Percentiles rank a stretch among this genome's conserved stretches.
phyloP scores from a whole-genome alignment of 148 eudicot species.

The Diospyros kaki region DNA sequence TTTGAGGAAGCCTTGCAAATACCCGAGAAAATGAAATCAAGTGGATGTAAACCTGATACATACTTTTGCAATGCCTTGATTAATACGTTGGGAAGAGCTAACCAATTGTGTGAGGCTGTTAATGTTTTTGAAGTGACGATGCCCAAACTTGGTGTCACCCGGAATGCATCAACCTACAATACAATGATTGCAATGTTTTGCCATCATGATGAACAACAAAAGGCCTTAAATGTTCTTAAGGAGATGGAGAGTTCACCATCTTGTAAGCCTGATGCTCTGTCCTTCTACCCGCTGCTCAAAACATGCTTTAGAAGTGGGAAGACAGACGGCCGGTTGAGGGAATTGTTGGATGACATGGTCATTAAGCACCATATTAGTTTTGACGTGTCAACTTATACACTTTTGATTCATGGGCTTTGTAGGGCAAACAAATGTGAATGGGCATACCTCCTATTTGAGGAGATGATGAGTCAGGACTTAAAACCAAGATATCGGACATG shows the following conservation, averaged over 20 bases:
- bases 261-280: conserved; percentile 72
- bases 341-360: conserved; percentile 58
- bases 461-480: conserved; percentile 64
- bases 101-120: conserved; percentile 44
- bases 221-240: conserved; percentile 47
- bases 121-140: conserved; percentile 59
- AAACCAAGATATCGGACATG: conserved; percentile 63
- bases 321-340: conserved; percentile 30
- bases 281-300: conserved; percentile 72
- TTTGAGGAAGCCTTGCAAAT: conserved; percentile 57
- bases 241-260: conserved; percentile 41
- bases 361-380: conserved; percentile 72
- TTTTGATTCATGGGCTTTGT: conserved; percentile 81
- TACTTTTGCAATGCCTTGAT: conserved; percentile 73
- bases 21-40: conserved; percentile 44
- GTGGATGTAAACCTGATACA: conserved; percentile 64
- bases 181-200: conserved; percentile 75
- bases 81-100: conserved; percentile 69
- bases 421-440: conserved; percentile 46
- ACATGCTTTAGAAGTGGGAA: conserved; percentile 49
- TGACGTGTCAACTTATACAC: conserved; percentile 62
- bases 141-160: conserved; percentile 43
- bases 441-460: conserved; percentile 65
- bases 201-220: conserved; percentile 40
- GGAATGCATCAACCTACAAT: conserved; percentile 75